A percentile compares a stretch with the other conserved stretches of the same genome.
phyloP scores from a whole-genome alignment of 345 rosid species.

The Lumnitzera racemosa region DNA sequence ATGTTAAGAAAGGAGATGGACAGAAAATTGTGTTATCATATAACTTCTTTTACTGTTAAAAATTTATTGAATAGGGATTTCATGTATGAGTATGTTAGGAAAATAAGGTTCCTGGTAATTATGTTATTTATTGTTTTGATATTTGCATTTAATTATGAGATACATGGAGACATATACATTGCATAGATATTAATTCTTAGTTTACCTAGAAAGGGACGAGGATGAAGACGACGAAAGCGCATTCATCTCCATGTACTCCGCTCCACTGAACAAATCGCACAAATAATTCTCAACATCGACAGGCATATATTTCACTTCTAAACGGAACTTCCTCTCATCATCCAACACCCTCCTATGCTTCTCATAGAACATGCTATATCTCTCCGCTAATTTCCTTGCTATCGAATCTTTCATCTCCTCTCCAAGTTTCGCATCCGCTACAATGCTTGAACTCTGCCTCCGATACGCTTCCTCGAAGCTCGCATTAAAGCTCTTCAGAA shows the following conservation, averaged over 20 bases:
- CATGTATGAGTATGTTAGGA: no score
- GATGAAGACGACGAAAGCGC: constrained; percentile 2
- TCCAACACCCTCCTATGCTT: constrained; percentile 22
- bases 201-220: background rate
- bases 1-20: no score
- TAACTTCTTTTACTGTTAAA: no score
- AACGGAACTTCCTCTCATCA: constrained; percentile 9
- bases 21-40: no score
- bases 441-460: constrained; percentile 38
- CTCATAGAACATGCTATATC: constrained; percentile 45
- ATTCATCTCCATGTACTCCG: constrained; percentile 1
- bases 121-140: no score
- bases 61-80: no score
- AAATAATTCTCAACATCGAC: constrained; percentile 50
- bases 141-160: no score
- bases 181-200: no score
- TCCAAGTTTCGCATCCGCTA: constrained; percentile 39
- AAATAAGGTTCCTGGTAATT: no score
- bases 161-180: no score
- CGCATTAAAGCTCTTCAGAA: constrained; percentile 36
- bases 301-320: constrained; percentile 43
- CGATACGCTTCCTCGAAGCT: constrained; percentile 46
- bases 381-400: constrained; percentile 26
- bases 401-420: constrained; percentile 49
- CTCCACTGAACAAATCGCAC: constrained; percentile 31